A percentile compares a stretch with the other conserved stretches of the same genome.
Evolutionary conservation across 2,329 filamentous ascomycete species (phyloP).

Genomic region (Xylariaceae sp.): DNA sequence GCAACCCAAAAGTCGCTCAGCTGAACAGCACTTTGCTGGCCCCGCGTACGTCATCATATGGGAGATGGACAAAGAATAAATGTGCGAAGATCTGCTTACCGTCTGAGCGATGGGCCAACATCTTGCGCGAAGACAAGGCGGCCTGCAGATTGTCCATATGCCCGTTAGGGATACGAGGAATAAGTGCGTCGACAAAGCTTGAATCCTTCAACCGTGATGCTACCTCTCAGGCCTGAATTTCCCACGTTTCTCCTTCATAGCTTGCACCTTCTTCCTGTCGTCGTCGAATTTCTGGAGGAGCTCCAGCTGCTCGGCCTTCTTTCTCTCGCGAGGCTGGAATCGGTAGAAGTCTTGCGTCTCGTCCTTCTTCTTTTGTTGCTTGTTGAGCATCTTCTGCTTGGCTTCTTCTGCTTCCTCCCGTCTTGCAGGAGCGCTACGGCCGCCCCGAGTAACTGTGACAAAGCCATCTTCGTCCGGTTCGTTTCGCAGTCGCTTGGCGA

Average conservation of each 20-base stretch:
- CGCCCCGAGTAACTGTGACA: slow-evolving; percentile 82
- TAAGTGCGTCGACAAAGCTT: background rate
- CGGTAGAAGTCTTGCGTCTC: slow-evolving; percentile 75
- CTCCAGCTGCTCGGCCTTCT: slow-evolving; percentile 70
- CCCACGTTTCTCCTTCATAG: slow-evolving; percentile 66
- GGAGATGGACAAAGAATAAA: slow-evolving; percentile 5
- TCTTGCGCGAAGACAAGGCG: background rate
- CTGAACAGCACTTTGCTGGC: slow-evolving; percentile 44
- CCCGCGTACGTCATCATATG: slow-evolving; percentile 52
- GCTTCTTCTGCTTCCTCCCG: slow-evolving; percentile 67
- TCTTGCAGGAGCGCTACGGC: slow-evolving; percentile 69
- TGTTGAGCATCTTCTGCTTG: slow-evolving; percentile 58
- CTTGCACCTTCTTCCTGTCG: slow-evolving; percentile 68
- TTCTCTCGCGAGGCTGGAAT: slow-evolving; percentile 77
- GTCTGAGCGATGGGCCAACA: background rate
- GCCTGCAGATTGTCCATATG: background rate
- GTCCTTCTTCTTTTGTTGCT: slow-evolving; percentile 60
- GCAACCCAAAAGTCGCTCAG: slow-evolving; percentile 11
- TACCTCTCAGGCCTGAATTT: slow-evolving; percentile 54
- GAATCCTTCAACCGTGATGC: slow-evolving; percentile 16
- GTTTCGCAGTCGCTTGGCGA: slow-evolving; percentile 64
- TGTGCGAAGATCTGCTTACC: slow-evolving; percentile 13
- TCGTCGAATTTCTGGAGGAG: slow-evolving; percentile 72
- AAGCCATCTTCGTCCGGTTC: slow-evolving; percentile 95
- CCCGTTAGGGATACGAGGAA: background rate